Percentiles rank a stretch among this genome's conserved stretches.
phyloP scores from a whole-genome alignment of 257 asterid species.

The Solanum peruvianum region DNA sequence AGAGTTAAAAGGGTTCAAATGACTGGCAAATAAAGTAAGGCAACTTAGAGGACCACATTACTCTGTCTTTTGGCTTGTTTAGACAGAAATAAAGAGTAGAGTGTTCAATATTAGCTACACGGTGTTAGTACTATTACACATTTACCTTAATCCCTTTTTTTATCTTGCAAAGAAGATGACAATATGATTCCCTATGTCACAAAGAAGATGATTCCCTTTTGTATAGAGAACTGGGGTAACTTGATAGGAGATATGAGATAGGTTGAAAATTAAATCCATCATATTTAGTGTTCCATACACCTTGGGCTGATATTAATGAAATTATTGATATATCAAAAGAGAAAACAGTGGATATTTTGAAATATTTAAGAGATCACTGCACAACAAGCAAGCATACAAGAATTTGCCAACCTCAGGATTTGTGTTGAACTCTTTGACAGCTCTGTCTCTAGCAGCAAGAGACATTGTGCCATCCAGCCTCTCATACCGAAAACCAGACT shows the following conservation, averaged over 20 bases:
- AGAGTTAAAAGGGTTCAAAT: background rate
- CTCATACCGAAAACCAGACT: constrained; percentile 37
- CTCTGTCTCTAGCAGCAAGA: constrained; percentile 85
- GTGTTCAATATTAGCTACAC: background rate
- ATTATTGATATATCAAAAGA: background rate
- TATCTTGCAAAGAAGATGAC: background rate
- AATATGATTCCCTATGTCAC: background rate
- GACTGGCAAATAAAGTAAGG: background rate
- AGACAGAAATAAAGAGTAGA: background rate
- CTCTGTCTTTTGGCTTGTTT: background rate
- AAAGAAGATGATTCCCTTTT: background rate
- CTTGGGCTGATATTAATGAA: background rate
- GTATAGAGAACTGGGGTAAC: background rate
- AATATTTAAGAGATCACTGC: background rate
- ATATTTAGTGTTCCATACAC: background rate
- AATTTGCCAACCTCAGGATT: constrained; percentile 59
- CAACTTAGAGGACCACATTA: background rate
- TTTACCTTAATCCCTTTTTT: background rate
- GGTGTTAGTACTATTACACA: background rate
- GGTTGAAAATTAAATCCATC: background rate
- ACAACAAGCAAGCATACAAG: background rate
- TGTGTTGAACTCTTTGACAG: constrained; percentile 84
- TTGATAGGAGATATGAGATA: background rate
- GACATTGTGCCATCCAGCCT: constrained; percentile 99
- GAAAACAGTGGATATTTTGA: background rate